Evolutionary conservation across 2,329 filamentous ascomycete species (phyloP), one percentile per base, ranked within the genome.

Genomic region (Cladosporium sp.): DNA sequence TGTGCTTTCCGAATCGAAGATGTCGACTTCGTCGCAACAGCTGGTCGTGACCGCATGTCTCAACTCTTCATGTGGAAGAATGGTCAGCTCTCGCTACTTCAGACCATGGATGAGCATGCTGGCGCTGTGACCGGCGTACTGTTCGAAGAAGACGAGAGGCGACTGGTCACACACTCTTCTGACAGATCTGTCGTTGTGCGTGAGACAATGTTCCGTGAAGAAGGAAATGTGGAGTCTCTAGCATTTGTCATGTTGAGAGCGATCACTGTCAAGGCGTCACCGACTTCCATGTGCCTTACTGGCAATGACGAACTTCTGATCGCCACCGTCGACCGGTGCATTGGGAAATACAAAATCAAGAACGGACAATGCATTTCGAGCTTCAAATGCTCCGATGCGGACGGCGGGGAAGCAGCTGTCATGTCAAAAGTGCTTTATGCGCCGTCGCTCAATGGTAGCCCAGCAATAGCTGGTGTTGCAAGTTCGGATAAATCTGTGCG

Each of bases 401-500:
- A 92, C 52, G 89, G 89, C 12, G 85, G 85, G 12, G 95, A 99
- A 72, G 86, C 93, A 6, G 94, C 94, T 0, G 87, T 95, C 52
- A 81, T 98, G 70, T 91, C 93, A 69, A 91, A 91, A 0, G 83
- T 99, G 33, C 87, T 88, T 1, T 86, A 86, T 57, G 80, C 84
- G 75, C 72, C 87, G 74, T 79, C 87, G 72, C 77, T 84, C 68
- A 78, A 85, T 78, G 82, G 84, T 11, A 76, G 87, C 81, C 86
- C 88, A 31, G 85, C 96, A 60, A 84, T 99, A 61, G 84, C 95
- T 21, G 93, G 92, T n/a, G 85, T 95, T 12, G 97, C 94, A 10
- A 93, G 93, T 71, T 97, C 92, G 0, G 95, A 99, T 78, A 99
- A 98, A 76, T 98, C 95, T 0, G 89, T 99, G 65, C 85, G 95